Conservation (phyloP, 257 asterid genomes). For the Agastache rugosa region DNA sequence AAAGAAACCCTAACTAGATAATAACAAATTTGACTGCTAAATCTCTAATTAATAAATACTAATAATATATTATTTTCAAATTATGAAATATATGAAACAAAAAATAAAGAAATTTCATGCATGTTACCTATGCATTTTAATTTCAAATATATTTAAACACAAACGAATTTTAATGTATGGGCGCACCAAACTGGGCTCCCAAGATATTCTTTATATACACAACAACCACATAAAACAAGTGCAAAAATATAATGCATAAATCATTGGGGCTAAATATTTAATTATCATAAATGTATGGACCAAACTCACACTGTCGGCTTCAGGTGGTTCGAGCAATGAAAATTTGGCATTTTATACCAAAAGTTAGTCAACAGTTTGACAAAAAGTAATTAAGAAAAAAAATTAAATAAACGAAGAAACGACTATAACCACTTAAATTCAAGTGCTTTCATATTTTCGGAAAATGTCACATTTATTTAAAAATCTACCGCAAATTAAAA, state of each 20-base stretch:
- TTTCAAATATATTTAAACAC: neutral
- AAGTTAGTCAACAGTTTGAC: slow-evolving; percentile 31
- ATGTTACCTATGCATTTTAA: neutral
- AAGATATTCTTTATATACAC: slow-evolving; percentile 12
- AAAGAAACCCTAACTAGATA: too few species aligned
- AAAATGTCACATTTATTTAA: neutral
- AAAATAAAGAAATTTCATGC: too few species aligned
- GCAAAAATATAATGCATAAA: slow-evolving; percentile 16
- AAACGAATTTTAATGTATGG: neutral
- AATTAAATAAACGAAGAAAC: neutral
- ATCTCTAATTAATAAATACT: too few species aligned
- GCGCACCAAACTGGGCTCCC: slow-evolving; percentile 15
- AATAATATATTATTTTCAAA: too few species aligned
- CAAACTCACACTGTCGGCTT: slow-evolving; percentile 39
- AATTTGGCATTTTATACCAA: slow-evolving; percentile 35
- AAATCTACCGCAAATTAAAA: slow-evolving; percentile 17
- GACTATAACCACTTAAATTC: neutral
- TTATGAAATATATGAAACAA: too few species aligned
- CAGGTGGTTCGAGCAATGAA: slow-evolving; percentile 43
- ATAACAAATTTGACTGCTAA: too few species aligned
- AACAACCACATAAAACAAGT: slow-evolving; percentile 24
- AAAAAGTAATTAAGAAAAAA: neutral
- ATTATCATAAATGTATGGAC: slow-evolving; percentile 26
- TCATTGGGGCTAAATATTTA: slow-evolving; percentile 23
- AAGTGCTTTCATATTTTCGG: neutral